Base-by-base conservation (phyloP, 345 rosid species). In the Citrus australasica region DNA sequence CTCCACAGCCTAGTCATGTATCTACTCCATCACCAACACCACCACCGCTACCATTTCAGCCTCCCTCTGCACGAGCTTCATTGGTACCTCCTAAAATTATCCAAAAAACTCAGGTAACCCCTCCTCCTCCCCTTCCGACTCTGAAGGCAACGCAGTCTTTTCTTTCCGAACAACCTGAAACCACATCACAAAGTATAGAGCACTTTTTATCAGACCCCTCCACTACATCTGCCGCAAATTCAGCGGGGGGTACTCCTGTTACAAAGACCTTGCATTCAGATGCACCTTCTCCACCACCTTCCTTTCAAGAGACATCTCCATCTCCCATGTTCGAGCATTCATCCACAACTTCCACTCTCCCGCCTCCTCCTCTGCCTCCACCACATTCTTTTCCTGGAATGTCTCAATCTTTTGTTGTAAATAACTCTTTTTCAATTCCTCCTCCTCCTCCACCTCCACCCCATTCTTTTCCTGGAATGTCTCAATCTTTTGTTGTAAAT, bases 251-350 rank as follows among this genome's bases (percentile, higher is more conserved):
- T 25, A 63, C 37, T 38, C 6, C 56, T 81, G 58, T 40, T 46
- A 28, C 42, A 24, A 53, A 48, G 64, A 67, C 27, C 17, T 73
- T 46, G 33, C 27, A 46, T 71, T 58, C 71, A 28, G n/a, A n/a
- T 22, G 51, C 76, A 62, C 85, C 81, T 21, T 65, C 81, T 70
- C 84, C 78, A 33, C 74, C 78, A 56, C 71, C 76, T 75, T 72
- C 78, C 66, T 25, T 9, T 56, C 27, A 33, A 4, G 58, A 13
- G 76, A 60, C 32, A 60, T 77, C 74, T 69, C 72, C 69, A 27
- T 60, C 74, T 17, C 21, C 71, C 56, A n/a, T 35, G 21, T 46
- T 25, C 51, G 76, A 76, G 59, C 51, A 71, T 58, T 71, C 79
- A 9, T 55, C 42, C 14, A 25, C 55, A 7, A 11, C 79, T 65